Conservation (phyloP, 2,329 filamentous ascomycete genomes). For the Cladophialophora yegresii region DNA sequence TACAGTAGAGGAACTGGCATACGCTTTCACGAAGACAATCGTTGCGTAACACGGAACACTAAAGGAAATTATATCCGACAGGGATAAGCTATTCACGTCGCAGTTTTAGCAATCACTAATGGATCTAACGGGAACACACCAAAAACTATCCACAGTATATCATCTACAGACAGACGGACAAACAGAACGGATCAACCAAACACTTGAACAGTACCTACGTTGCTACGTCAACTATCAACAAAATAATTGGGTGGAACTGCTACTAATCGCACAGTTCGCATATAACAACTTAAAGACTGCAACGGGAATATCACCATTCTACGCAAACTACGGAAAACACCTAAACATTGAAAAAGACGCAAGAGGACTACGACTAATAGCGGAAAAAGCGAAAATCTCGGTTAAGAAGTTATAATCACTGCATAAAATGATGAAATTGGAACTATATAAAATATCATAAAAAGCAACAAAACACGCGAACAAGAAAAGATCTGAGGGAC, state of each 20-base stretch:
- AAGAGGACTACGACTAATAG: not conserved
- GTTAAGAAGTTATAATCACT: not conserved
- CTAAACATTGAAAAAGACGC: not conserved
- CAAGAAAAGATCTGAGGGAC: conserved; percentile 3
- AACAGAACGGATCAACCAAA: too few species aligned
- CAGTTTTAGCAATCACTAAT: conserved; percentile 3
- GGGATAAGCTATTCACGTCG: conserved; percentile 1
- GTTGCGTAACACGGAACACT: too few species aligned
- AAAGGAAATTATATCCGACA: not conserved
- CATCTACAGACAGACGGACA: too few species aligned
- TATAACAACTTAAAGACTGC: not conserved
- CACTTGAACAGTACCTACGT: not conserved
- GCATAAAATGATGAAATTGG: not conserved
- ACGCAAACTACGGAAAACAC: conserved; percentile 15
- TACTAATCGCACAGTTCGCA: not conserved
- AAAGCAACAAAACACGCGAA: not conserved
- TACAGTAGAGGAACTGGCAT: not conserved
- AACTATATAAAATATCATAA: not conserved
- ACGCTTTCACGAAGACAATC: not conserved
- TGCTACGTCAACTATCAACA: not conserved
- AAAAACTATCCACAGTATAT: conserved; percentile 24
- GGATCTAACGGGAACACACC: not conserved
- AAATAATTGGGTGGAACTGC: not conserved
- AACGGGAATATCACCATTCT: conserved; percentile 15
- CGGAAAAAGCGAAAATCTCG: not conserved